Evolutionary conservation across 306 rosid species (phyloP).

Genomic region (Rosa rugosa): DNA sequence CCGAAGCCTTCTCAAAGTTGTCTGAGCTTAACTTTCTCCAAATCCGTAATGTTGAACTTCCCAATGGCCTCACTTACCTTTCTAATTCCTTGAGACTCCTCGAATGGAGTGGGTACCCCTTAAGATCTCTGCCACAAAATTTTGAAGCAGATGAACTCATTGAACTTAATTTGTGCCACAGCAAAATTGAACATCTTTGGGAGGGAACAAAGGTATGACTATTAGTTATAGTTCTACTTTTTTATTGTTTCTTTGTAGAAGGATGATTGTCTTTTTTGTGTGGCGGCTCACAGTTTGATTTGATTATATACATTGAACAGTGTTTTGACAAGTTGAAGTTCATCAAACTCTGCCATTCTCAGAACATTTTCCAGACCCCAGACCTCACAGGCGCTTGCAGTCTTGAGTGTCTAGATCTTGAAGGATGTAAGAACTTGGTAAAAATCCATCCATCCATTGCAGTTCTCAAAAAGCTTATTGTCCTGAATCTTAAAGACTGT

Average conservation of each 20-base stretch:
- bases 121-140: constrained; percentile 4
- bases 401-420: too few species aligned
- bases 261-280: too few species aligned
- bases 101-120: constrained; percentile 1
- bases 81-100: not conserved
- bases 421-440: too few species aligned
- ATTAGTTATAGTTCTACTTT: too few species aligned
- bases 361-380: not conserved
- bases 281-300: too few species aligned
- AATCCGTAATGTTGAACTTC: not conserved
- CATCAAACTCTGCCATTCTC: not conserved
- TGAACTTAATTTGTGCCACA: constrained; percentile 11
- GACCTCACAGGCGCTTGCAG: too few species aligned
- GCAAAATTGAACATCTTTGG: constrained; percentile 19
- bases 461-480: too few species aligned
- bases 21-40: not conserved
- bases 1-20: not conserved
- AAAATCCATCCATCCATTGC: too few species aligned
- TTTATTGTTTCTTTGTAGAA: too few species aligned
- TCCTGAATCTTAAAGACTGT: not conserved
- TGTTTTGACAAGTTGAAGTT: too few species aligned
- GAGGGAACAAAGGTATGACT: constrained; percentile 17
- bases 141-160: constrained; percentile 2
- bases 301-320: too few species aligned
- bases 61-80: not conserved